Conservation (phyloP, 306 rosid species). For the Ormosia semicastrata region DNA sequence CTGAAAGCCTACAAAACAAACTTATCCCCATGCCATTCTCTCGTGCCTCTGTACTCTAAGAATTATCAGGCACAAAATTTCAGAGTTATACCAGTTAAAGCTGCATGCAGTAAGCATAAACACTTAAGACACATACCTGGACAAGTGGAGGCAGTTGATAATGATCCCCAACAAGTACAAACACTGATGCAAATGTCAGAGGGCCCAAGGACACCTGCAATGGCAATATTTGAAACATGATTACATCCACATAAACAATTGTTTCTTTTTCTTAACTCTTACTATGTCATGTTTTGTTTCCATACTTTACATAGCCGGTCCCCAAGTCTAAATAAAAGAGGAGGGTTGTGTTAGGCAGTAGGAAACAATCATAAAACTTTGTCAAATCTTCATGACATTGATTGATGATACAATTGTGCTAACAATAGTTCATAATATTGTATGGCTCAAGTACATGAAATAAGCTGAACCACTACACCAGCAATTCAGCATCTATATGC, state of each 20-base stretch:
- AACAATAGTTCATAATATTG: too few species aligned
- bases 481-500: too few species aligned
- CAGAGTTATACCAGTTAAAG: not conserved
- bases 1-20: constrained; percentile 93
- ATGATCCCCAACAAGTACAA: constrained; percentile 96
- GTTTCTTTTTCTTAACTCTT: not conserved
- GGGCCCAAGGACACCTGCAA: constrained; percentile 94
- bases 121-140: constrained; percentile 46
- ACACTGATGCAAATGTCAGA: constrained; percentile 74
- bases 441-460: too few species aligned
- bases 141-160: constrained; percentile 96
- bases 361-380: too few species aligned
- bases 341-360: too few species aligned
- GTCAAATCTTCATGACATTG: too few species aligned
- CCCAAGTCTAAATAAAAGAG: too few species aligned
- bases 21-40: constrained; percentile 94
- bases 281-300: not conserved
- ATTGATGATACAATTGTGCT: too few species aligned
- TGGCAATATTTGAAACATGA: constrained; percentile 21
- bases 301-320: not conserved
- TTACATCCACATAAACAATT: not conserved
- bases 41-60: constrained; percentile 84
- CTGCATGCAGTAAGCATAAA: not conserved
- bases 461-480: too few species aligned
- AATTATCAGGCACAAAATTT: constrained; percentile 5